These are phyloP conservation scores for Fraxinus dipetala DNA, from an alignment of 305 asterid genomes.

Conservation along the genomic window DNA sequence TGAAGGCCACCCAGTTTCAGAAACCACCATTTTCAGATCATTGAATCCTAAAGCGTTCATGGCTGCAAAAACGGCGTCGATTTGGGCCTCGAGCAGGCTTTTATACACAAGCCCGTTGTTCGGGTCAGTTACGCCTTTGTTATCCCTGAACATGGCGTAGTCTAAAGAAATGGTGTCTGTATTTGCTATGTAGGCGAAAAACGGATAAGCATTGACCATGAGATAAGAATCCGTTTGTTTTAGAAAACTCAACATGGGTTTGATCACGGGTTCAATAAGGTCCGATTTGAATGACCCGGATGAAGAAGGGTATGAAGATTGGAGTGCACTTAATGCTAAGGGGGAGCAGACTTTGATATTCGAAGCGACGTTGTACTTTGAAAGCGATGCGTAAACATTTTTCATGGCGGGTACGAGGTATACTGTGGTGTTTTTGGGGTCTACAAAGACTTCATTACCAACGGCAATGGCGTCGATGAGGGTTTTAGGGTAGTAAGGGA, in stretches of 20 bases:
- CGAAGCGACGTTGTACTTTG: slow-evolving; percentile 33
- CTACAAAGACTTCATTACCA: slow-evolving; percentile 69
- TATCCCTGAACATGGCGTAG: slow-evolving; percentile 49
- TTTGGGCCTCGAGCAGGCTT: slow-evolving; percentile 60
- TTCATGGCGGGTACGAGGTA: slow-evolving; percentile 67
- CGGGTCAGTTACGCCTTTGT: slow-evolving; percentile 41
- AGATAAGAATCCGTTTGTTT: slow-evolving; percentile 48
- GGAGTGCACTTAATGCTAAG: slow-evolving; percentile 57
- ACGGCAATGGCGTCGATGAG: slow-evolving; percentile 55
- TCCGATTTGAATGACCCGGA: slow-evolving; percentile 52
- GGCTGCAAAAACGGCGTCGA: slow-evolving; percentile 67
- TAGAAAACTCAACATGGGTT: slow-evolving; percentile 54
- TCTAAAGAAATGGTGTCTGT: slow-evolving; percentile 54
- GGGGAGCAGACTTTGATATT: slow-evolving; percentile 54
- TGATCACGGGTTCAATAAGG: slow-evolving; percentile 52
- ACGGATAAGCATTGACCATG: slow-evolving; percentile 65
- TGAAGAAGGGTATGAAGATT: slow-evolving; percentile 58
- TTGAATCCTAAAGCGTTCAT: slow-evolving; percentile 34
- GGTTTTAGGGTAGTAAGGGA: slow-evolving; percentile 43
- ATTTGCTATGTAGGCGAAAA: slow-evolving; percentile 53
- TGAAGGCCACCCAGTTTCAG: slow-evolving; percentile 80
- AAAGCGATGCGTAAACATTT: slow-evolving; percentile 46
- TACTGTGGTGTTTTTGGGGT: slow-evolving; percentile 44
- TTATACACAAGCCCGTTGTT: slow-evolving; percentile 56
- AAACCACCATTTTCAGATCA: slow-evolving; percentile 40